Evolutionary conservation across 768 basidiomycete species (phyloP), one percentile per base, ranked within the genome.

Genomic region (Ramaria rubella): DNA sequence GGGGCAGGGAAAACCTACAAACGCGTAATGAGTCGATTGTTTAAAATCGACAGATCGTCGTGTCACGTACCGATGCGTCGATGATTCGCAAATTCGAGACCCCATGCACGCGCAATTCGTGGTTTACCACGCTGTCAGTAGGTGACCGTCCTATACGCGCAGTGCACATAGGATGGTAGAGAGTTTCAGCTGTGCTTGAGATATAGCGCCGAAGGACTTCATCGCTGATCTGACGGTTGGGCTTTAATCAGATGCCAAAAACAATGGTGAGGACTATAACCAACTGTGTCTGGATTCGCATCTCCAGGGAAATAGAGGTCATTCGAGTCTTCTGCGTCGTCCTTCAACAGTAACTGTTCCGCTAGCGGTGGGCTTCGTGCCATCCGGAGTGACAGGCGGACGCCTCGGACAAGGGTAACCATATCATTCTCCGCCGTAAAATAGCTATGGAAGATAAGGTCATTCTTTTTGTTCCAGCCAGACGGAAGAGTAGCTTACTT

Each of bases 261-360:
- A 38, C 27, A 30, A 21, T 19, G 19, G 38, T 24, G 42, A 23
- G 27, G 1, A 3, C 43, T 12, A 31, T 24, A 21, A 43, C 8
- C 8, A 2, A 43, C 53, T 17, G 19, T 55, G 11, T 61, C 61
- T 17, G 61, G 62, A 40, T 62, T 49, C 5, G 60, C 61, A 48
- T 65, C 61, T 2, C 65, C 65, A 3, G 65, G 65, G 59, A 60
- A 67, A 44, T 60, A 64, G 19, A 52, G 44, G 17, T 60, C 58
- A 24, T 60, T 44, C 24, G 46, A 48, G 4, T 48, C 29, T 23
- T n/a, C 46, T 5, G n/a, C 21, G 12, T 59, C 27, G 45, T 46
- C 53, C 31, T 63, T 54, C 9, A 56, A 50, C 3, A 53, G 51
- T 23, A 58, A 49, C 17, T 60, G 17, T 44, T 51, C 11, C 14